Evolutionary conservation across 2,329 filamentous ascomycete genomes (phyloP).

Genomic region (Talaromyces piceae): DNA sequence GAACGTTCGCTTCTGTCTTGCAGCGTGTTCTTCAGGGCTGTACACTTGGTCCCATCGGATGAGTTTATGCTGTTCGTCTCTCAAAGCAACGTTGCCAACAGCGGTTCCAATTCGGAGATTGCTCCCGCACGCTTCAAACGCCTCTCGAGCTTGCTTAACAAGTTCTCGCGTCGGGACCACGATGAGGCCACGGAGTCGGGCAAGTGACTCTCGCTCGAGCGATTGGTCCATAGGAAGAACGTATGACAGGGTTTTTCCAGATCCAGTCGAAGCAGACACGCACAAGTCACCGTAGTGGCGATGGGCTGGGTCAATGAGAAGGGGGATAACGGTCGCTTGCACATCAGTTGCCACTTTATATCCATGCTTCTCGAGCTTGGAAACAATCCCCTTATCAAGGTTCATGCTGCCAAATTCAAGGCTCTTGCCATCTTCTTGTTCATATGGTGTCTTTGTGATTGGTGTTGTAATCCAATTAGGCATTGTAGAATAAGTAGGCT

Average conservation of each 20-base stretch:
- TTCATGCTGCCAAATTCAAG: conserved; percentile 58
- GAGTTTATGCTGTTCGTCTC: conserved; percentile 54
- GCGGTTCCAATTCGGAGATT: conserved; percentile 73
- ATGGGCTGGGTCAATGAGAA: conserved; percentile 61
- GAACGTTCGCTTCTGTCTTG: conserved; percentile 36
- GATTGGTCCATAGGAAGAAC: conserved; percentile 76
- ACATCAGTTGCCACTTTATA: conserved; percentile 69
- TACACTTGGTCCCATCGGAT: conserved; percentile 61
- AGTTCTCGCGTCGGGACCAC: conserved; percentile 87
- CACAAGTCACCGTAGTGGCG: conserved; percentile 68
- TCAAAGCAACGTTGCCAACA: conserved; percentile 70
- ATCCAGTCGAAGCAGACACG: conserved; percentile 87
- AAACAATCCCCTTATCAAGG: conserved; percentile 53
- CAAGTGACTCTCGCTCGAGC: conserved; percentile 57
- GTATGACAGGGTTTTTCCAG: conserved; percentile 91
- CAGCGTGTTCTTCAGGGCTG: conserved; percentile 54
- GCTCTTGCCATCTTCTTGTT: conserved; percentile 25
- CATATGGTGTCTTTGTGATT: conserved; percentile 57
- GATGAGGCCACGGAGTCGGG: conserved; percentile 68
- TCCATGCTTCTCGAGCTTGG: conserved; percentile 59
- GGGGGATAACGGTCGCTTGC: conserved; percentile 70
- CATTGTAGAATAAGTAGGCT: conserved; percentile 67
- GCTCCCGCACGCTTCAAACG: conserved; percentile 65
- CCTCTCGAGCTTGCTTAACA: conserved; percentile 74
- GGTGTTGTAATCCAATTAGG: conserved; percentile 76